Evolutionary conservation across 495 filamentous ascomycete genomes (phyloP).

Genomic region (Cryomyces minteri): DNA sequence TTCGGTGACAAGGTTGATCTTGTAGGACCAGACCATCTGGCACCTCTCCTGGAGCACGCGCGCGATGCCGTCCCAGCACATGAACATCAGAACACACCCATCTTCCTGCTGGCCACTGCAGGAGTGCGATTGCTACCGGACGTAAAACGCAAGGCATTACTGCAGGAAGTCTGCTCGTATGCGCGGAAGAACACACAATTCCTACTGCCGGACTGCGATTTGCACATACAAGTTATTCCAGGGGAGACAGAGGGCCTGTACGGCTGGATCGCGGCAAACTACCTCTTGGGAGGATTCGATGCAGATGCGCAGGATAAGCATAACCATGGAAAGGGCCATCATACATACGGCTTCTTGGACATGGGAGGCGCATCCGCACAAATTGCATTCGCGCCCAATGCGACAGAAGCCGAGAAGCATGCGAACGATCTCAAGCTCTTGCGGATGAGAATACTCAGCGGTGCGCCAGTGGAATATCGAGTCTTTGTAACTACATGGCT

Average conservation of each 20-base stretch:
- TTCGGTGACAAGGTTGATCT: slow-evolving; percentile 60
- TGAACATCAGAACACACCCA: slow-evolving; percentile 64
- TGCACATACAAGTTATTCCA: slow-evolving; percentile 87
- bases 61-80: slow-evolving; percentile 61
- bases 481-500: slow-evolving; percentile 96
- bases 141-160: slow-evolving; percentile 45
- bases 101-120: slow-evolving; percentile 93
- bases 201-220: slow-evolving; percentile 68
- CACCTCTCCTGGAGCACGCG: slow-evolving; percentile 65
- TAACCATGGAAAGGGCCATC: slow-evolving; percentile 66
- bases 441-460: slow-evolving; percentile 65
- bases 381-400: slow-evolving; percentile 92
- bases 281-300: slow-evolving; percentile 86
- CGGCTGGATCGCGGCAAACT: slow-evolving; percentile 99
- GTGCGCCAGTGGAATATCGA: slow-evolving; percentile 54
- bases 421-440: slow-evolving; percentile 76
- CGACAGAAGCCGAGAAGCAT: slow-evolving; percentile 78
- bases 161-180: slow-evolving; percentile 70
- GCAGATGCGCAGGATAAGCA: slow-evolving; percentile 55
- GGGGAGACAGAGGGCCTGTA: slow-evolving; percentile 97
- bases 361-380: slow-evolving; percentile 85
- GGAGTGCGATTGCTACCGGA: slow-evolving; percentile 83
- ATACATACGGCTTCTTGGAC: slow-evolving; percentile 94
- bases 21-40: slow-evolving; percentile 68
- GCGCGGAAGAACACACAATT: slow-evolving; percentile 65